Evolutionary conservation across 2,329 filamentous ascomycete species (phyloP).

Genomic region (Colletotrichum limetticola): DNA sequence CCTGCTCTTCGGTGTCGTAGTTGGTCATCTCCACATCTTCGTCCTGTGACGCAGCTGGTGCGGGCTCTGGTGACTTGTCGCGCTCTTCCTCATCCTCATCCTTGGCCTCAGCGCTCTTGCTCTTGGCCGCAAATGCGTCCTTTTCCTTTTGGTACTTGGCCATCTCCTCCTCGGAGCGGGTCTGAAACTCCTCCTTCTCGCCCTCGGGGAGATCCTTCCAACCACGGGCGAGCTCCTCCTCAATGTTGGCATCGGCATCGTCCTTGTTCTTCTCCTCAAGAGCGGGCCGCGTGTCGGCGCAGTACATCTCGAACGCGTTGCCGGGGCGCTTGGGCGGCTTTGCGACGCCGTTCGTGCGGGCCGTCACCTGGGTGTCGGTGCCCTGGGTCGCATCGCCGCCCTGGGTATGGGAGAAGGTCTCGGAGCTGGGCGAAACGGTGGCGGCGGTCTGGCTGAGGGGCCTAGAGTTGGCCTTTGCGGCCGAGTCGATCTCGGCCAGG

Average conservation of each 20-base stretch:
- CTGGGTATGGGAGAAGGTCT: conserved; percentile 63
- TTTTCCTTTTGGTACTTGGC: conserved; percentile 56
- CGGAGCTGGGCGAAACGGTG: conserved; percentile 60
- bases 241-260: conserved; percentile 50
- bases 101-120: conserved; percentile 39
- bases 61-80: conserved; percentile 35
- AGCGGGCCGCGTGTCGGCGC: conserved; percentile 57
- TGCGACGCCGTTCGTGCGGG: conserved; percentile 51
- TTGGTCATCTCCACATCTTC: conserved; percentile 62
- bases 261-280: conserved; percentile 58
- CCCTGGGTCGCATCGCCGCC: conserved; percentile 32
- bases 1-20: conserved; percentile 55
- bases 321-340: conserved; percentile 55
- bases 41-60: conserved; percentile 48
- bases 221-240: conserved; percentile 64
- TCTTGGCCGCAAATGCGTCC: conserved; percentile 40
- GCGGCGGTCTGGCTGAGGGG: conserved; percentile 59
- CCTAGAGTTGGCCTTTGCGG: conserved; percentile 50
- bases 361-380: conserved; percentile 44
- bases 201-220: conserved; percentile 65
- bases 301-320: conserved; percentile 66
- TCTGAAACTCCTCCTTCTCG: conserved; percentile 61
- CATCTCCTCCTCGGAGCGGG: conserved; percentile 52
- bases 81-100: conserved; percentile 37
- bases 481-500: conserved; percentile 54